Evolutionary conservation across 192 early-diverging fungal genomes (phyloP), one percentile per base, ranked within the genome.

Genomic region (Haplosporangium gracile): DNA sequence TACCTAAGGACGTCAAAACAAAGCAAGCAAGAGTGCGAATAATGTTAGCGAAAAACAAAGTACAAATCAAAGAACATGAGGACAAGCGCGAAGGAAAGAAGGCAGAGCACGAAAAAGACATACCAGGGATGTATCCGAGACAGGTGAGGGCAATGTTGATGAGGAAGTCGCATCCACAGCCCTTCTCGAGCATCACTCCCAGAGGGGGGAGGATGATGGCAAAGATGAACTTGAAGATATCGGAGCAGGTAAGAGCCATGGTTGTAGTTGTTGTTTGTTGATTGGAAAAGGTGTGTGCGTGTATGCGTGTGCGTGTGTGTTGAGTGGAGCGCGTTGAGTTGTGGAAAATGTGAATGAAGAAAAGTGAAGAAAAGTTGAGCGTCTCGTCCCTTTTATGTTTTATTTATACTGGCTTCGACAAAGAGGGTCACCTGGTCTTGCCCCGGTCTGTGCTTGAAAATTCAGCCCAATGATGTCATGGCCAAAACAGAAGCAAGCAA

Each of bases 121-220:
- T 90, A 79, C 95, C 95, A 20, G 94, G 94, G 39, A 96, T 82
- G 72, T 84, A 94, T 24, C 94, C 94, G 11, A 96, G 90, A 60
- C 94, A 83, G 1, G 95, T 95, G 78, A 97, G 89, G 16, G 75
- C 73, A 55, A 96, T 91, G 90, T 96, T 96, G 76, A 97, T 94
- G 39, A 92, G 81, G 15, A 95, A 68, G 70, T 94, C 94, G 39
- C 72, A 80, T 24, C 80, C 77, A 77, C 90, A 93, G 16, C 93
- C 95, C 32, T 51, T 86, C 84, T 86, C 74, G 68, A 73, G 42
- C 34, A 91, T 71, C 38, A 91, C 90, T 63, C 90, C 90, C 29
- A 91, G 77, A 77, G 90, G 90, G 51, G 90, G 90, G 69, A 91
- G 75, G 69, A 91, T 87, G 76, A 91, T 16, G 42, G 89, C 86